A percentile compares a stretch with the other conserved stretches of the same genome.
Conservation (phyloP, 2,329 filamentous ascomycete species). For the Colletotrichum godetiae region DNA sequence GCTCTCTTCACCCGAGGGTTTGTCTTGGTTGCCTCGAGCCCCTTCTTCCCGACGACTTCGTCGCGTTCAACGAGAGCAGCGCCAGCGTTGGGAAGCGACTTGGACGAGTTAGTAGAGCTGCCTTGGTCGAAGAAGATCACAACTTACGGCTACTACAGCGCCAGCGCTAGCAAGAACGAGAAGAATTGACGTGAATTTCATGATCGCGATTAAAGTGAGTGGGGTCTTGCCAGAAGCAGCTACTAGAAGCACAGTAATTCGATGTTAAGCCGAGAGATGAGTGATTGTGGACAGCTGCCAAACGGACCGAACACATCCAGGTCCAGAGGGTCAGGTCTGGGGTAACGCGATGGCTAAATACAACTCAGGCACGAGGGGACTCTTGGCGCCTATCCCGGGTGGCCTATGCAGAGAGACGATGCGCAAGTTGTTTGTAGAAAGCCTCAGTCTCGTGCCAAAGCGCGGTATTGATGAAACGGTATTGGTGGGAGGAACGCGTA, state of each 20-base stretch:
- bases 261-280: neutral
- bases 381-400: neutral
- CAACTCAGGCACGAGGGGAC: neutral
- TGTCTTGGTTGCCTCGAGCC: neutral
- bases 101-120: neutral
- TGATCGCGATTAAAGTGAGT: neutral
- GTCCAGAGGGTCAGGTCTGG: too few species aligned
- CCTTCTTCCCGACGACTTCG: neutral
- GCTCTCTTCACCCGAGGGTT: neutral
- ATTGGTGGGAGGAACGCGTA: neutral
- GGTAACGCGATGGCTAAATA: neutral
- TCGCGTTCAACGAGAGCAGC: neutral
- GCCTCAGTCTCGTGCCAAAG: neutral
- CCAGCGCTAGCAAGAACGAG: neutral
- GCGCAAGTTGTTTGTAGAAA: neutral
- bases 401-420: neutral
- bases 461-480: neutral
- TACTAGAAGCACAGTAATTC: neutral
- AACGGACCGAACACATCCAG: too few species aligned
- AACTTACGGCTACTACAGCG: neutral
- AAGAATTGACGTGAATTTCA: neutral
- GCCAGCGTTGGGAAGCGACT: neutral
- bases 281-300: neutral
- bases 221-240: neutral
- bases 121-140: neutral